Base-by-base conservation (phyloP, 2,329 filamentous ascomycete genomes). In the Aaosphaeria pasadenensis region DNA sequence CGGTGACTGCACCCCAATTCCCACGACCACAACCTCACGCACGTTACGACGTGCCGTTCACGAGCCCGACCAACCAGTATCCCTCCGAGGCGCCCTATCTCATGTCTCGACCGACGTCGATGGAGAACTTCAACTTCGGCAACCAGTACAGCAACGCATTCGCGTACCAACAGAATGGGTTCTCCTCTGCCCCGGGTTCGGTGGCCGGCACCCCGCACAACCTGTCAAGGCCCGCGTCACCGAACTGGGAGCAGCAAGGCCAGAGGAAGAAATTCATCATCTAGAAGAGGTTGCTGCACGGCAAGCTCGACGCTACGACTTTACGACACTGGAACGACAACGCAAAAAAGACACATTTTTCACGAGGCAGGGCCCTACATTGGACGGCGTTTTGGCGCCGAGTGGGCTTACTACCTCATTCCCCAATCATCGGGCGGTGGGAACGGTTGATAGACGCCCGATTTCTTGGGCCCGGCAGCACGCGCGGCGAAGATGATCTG, bases 41-140 rank as follows among this genome's bases (percentile, higher is more conserved):
- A 39, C 49, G 44, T 39, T 61, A 54, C 39, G 54, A 54, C 30
- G 48, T 53, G 7, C 45, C 57, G 24, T 53, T 63, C 54, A 45
- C 58, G 4, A 65, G 60, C 36, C 62, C 59, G n/a, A 59, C 54
- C 0, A 47, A 49, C 28, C 58, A 60, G 35, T 46, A 55, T 5
- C 17, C 50, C 3, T 42, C 47, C 1, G 57, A 58, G 39, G 44
- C 45, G n/a, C 46, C 62, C n/a, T 9, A 9, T n/a, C n/a, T 9
- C 33, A 36, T 36, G 33, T 53, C 56, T 11, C 60, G 60, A n/a
- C 56, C 57, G 9, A 51, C 57, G 35, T 64, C 60, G 28, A 44
- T 64, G 49, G 60, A 63, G 42, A 60, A 48, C 47, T 62, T 63
- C 48, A 62, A 56, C 46, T 63, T 58, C 46, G n/a, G n/a, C 33